phyloP scores from a whole-genome alignment of 768 basidiomycete genomes.

The Lepiota brunneoincarnata region DNA sequence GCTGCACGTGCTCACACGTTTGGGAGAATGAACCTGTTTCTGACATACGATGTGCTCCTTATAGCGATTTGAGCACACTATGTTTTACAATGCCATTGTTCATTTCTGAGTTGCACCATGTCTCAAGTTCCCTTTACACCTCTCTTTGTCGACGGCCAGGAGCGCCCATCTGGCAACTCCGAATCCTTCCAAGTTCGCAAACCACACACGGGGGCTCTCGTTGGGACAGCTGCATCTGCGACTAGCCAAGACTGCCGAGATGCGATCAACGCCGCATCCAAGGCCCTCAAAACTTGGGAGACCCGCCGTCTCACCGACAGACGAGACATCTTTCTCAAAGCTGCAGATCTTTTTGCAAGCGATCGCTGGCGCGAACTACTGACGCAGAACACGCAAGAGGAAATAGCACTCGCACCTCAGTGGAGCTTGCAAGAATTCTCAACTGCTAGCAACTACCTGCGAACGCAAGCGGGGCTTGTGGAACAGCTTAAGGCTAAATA shows the following conservation, averaged over 20 bases:
- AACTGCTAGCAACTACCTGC: conserved; percentile 22
- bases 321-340: conserved; percentile 46
- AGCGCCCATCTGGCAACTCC: conserved; percentile 28
- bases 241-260: conserved; percentile 39
- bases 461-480: conserved; percentile 30
- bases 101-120: background rate
- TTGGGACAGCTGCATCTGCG: conserved; percentile 45
- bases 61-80: background rate
- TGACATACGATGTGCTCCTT: no score
- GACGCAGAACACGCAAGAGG: conserved; percentile 29
- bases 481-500: conserved; percentile 40
- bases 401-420: conserved; percentile 33
- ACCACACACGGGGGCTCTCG: conserved; percentile 37
- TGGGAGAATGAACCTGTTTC: no score
- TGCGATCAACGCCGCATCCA: conserved; percentile 42
- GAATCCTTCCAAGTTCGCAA: conserved; percentile 46
- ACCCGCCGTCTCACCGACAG: conserved; percentile 28
- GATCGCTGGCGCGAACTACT: conserved; percentile 39
- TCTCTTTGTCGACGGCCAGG: conserved; percentile 41
- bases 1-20: no score
- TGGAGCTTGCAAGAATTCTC: conserved; percentile 27
- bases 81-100: background rate
- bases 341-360: conserved; percentile 41
- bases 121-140: conserved; percentile 23
- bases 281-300: conserved; percentile 50